These are phyloP conservation scores for Cladosporium sp. DNA, from an alignment of 2,329 filamentous ascomycete species.

Conservation along the genomic window DNA sequence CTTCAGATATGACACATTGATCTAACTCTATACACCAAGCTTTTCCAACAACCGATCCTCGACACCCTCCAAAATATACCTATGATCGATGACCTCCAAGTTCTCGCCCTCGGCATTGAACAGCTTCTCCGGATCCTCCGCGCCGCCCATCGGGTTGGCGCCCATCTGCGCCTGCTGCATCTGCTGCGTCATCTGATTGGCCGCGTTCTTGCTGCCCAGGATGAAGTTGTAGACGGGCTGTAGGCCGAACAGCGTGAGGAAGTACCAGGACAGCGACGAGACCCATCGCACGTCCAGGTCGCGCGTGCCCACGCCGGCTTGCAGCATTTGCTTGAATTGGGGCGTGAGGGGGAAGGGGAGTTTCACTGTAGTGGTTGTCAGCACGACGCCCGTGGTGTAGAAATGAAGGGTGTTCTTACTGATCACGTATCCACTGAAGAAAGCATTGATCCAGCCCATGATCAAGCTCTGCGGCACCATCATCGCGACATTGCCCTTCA, in stretches of 20 bases:
- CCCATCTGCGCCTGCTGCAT: slow-evolving; percentile 54
- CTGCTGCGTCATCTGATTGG: slow-evolving; percentile 60
- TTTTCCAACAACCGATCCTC: slow-evolving; percentile 70
- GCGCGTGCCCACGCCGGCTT: slow-evolving; percentile 89
- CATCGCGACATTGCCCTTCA: slow-evolving; percentile 99
- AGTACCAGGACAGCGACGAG: slow-evolving; percentile 98
- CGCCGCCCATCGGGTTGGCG: slow-evolving; percentile 71
- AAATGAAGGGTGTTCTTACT: slow-evolving; percentile 48
- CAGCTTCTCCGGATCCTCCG: slow-evolving; percentile 91
- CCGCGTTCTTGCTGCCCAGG: slow-evolving; percentile 89
- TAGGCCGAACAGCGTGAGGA: slow-evolving; percentile 91
- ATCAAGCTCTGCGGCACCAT: slow-evolving; percentile 98
- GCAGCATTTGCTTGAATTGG: slow-evolving; percentile 99
- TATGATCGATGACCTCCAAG: slow-evolving; percentile 87
- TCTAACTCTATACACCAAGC: slow-evolving; percentile 14
- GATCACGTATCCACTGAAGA: slow-evolving; percentile 97
- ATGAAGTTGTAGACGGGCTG: slow-evolving; percentile 98
- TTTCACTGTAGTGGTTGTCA: slow-evolving; percentile 61
- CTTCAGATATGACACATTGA: background rate
- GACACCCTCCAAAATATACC: slow-evolving; percentile 81
- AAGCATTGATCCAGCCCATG: slow-evolving; percentile 99
- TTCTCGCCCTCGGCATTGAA: slow-evolving; percentile 93
- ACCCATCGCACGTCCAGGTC: slow-evolving; percentile 99
- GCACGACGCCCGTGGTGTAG: slow-evolving; percentile 1
- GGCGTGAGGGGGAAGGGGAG: slow-evolving; percentile 94